Conservation (phyloP, 345 rosid genomes). For the Lagerstroemia speciosa region DNA sequence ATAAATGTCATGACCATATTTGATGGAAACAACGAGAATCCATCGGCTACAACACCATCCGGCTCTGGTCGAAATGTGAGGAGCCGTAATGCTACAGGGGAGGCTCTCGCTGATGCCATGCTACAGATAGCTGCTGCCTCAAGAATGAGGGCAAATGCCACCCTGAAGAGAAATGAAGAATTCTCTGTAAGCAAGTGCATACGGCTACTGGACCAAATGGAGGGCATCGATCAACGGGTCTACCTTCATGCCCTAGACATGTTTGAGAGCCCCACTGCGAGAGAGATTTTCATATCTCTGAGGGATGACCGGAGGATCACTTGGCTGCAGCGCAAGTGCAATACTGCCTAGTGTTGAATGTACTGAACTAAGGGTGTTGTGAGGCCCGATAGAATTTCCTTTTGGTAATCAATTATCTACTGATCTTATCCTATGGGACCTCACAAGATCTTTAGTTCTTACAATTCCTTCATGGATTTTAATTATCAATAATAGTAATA, state of each 20-base stretch:
- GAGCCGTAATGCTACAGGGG: conserved; percentile 63
- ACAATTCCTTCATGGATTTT: not conserved
- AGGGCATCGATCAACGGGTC: conserved; percentile 56
- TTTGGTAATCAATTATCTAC: not conserved
- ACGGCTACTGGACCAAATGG: conserved; percentile 60
- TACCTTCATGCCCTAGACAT: conserved; percentile 69
- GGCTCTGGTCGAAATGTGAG: conserved; percentile 50
- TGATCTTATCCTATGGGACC: no score
- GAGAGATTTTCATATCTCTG: conserved; percentile 65
- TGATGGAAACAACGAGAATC: conserved; percentile 53
- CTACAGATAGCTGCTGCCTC: conserved; percentile 81
- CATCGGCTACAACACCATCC: conserved; percentile 23
- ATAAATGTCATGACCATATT: conserved; percentile 39
- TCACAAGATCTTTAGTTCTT: no score
- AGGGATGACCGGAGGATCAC: conserved; percentile 59
- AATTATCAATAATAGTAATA: not conserved
- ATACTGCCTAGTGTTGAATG: conserved; percentile 11
- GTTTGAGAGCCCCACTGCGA: conserved; percentile 55
- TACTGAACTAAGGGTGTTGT: not conserved
- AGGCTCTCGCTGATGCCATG: conserved; percentile 86
- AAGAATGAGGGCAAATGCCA: conserved; percentile 63
- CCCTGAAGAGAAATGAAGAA: conserved; percentile 51
- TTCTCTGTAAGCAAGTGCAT: conserved; percentile 85
- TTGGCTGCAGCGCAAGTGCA: conserved; percentile 66
- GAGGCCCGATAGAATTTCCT: not conserved